A percentile compares a stretch with the other conserved stretches of the same genome.
Evolutionary conservation across 2,329 filamentous ascomycete species (phyloP).

Genomic region (Xylaria sp.): DNA sequence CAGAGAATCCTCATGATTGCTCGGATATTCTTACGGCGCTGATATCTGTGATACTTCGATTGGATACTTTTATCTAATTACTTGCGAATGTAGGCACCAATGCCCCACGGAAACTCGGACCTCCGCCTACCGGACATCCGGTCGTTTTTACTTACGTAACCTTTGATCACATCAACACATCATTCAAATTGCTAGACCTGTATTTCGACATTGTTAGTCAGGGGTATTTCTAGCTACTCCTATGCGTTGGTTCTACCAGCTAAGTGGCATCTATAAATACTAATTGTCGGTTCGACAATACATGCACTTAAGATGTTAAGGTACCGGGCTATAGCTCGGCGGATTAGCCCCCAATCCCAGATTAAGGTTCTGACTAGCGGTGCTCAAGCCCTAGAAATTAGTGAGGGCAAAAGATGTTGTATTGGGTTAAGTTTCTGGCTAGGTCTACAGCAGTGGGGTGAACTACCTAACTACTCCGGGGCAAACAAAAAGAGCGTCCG

Average conservation of each 20-base stretch:
- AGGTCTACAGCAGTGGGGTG: too few relatives aligned
- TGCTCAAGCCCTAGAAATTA: too few relatives aligned
- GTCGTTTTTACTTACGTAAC: neutral
- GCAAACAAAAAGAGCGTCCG: too few relatives aligned
- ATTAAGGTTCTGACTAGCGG: slow-evolving; percentile 18
- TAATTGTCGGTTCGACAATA: neutral
- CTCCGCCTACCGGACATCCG: slow-evolving; percentile 23
- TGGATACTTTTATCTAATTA: neutral
- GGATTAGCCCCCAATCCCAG: neutral
- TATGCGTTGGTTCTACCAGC: neutral
- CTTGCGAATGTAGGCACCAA: neutral
- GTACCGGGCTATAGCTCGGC: too few relatives aligned
- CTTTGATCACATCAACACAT: neutral
- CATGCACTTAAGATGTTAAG: neutral
- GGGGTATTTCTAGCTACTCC: neutral
- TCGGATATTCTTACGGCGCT: neutral
- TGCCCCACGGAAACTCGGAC: neutral
- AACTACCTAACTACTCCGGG: too few relatives aligned
- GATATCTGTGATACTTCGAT: neutral
- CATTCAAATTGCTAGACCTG: neutral
- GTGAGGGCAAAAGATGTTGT: too few relatives aligned
- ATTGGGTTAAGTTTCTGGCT: too few relatives aligned
- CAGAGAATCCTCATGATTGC: slow-evolving; percentile 38
- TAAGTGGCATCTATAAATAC: neutral
- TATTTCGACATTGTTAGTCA: neutral